Evolutionary conservation across 306 rosid species (phyloP), one percentile per base, ranked within the genome.

Genomic region (Prunus mira): DNA sequence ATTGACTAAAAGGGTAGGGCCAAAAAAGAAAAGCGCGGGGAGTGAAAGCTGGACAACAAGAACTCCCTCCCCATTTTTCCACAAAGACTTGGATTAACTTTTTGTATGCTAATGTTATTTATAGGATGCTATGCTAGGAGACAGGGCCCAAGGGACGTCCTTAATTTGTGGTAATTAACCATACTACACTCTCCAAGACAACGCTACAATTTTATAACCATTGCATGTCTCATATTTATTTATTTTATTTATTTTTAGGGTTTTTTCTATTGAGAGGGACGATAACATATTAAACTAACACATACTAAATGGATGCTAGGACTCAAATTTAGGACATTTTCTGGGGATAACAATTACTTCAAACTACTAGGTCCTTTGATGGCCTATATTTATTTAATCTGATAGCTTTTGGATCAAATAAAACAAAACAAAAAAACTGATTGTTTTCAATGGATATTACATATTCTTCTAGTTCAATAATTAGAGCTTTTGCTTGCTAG

Each of bases 41-140:
- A 8, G 34, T 19, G 57, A 67, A 57, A 75, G 85, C 87, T 78
- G 87, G 89, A 76, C 1, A 46, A 79, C 87, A 69, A 46, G 43
- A 38, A 38, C 43, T 6, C 43, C 43, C 43, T 38, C 9, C 43
- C 0, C 43, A 38, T 6, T 38, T 38, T 38, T 38, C 43, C 43
- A 38, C 43, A 7, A 38, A 6, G 38, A 34, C 43, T 38, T 38
- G 2, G 34, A 30, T 30, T 13, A 57, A 73, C 38, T 72, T 22
- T 32, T 27, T 69, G 32, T 2, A 1, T 0, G 7, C 63, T 9
- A 51, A 10, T 25, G 9, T 69, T 19, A 46, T 67, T 69, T 19
- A 46, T 67, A 30, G 18, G 61, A 43, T 71, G 17, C 15, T 12
- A 55, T 55, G 17, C 15, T 6, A 55, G 65, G 64, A 12, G 50